These are phyloP conservation scores for Cytospora piceae DNA, from an alignment of 2,329 filamentous ascomycete genomes.

Conservation along the genomic window DNA sequence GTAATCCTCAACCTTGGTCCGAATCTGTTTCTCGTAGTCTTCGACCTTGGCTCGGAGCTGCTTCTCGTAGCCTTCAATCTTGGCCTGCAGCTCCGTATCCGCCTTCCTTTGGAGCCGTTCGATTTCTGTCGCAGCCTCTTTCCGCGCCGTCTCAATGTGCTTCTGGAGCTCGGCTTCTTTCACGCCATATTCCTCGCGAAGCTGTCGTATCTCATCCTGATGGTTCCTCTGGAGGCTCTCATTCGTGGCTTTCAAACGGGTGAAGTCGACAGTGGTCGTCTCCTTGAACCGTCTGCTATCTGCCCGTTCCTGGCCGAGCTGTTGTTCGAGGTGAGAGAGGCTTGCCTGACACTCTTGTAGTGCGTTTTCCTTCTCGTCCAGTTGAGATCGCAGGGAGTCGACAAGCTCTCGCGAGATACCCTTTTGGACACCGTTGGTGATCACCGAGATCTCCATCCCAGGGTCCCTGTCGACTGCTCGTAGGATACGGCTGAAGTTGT, in stretches of 20 bases:
- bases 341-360: conserved; percentile 53
- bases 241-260: conserved; percentile 56
- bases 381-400: conserved; percentile 77
- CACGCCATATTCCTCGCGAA: conserved; percentile 46
- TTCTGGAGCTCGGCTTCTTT: conserved; percentile 45
- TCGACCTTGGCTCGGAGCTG: conserved; percentile 15
- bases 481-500: conserved; percentile 86
- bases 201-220: conserved; percentile 63
- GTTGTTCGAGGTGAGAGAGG: conserved; percentile 52
- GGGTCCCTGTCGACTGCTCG: conserved; percentile 91
- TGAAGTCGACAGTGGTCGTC: conserved; percentile 55
- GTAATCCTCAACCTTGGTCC: conserved; percentile 18
- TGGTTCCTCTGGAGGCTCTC: conserved; percentile 73
- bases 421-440: conserved; percentile 79
- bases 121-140: conserved; percentile 23
- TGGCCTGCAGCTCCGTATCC: conserved; percentile 50
- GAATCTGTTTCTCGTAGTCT: conserved; percentile 19
- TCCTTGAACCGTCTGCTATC: conserved; percentile 72
- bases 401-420: conserved; percentile 94
- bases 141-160: conserved; percentile 26
- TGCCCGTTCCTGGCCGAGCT: conserved; percentile 72
- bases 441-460: conserved; percentile 79
- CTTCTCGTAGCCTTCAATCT: neutral
- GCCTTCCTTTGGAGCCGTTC: conserved; percentile 52
- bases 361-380: conserved; percentile 69